These are phyloP conservation scores for Alternaria viburni DNA, from an alignment of 2,329 filamentous ascomycete species.

Conservation along the genomic window DNA sequence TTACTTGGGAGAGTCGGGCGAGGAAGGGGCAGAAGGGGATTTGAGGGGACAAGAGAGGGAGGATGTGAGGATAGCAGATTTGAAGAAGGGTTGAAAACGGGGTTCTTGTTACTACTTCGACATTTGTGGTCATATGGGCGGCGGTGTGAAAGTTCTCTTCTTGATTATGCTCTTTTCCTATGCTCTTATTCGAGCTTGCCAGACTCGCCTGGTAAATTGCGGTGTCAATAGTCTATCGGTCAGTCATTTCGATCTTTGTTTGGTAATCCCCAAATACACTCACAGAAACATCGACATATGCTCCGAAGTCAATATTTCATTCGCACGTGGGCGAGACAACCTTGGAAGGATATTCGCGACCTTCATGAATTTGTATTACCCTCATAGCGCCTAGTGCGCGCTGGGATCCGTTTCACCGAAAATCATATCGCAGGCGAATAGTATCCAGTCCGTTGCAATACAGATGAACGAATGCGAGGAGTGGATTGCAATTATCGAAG, in stretches of 20 bases:
- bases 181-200: too few species aligned
- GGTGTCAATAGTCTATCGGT: neutral
- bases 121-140: neutral
- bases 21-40: neutral
- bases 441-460: neutral
- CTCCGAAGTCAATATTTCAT: neutral
- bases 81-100: too few species aligned
- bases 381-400: too few species aligned
- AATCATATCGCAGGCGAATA: neutral
- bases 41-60: neutral
- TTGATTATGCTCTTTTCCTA: neutral
- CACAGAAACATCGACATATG: too few species aligned
- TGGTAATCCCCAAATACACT: too few species aligned
- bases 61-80: too few species aligned
- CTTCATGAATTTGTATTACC: too few species aligned
- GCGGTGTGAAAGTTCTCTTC: neutral
- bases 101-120: neutral
- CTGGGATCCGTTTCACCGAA: neutral
- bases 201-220: neutral
- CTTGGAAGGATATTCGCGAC: neutral
- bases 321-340: neutral
- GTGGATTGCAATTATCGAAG: neutral
- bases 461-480: neutral
- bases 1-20: conserved; percentile 6
- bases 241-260: too few species aligned